phyloP scores from a whole-genome alignment of 2,329 filamentous ascomycete genomes.

The Orbilia blumenaviensis region DNA sequence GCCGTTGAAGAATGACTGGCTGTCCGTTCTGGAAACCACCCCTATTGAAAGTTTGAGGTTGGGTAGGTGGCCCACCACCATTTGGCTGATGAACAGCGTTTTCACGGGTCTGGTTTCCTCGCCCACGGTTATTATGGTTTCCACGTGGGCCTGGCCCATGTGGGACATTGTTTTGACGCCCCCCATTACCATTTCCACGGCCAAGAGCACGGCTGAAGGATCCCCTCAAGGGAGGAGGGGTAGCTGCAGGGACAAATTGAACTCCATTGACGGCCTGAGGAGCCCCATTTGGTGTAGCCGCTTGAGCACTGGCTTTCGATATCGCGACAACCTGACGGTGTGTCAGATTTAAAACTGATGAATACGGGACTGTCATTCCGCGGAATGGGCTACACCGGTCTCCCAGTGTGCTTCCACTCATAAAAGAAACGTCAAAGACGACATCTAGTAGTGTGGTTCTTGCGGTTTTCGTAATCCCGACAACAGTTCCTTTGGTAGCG shows the following conservation, averaged over 20 bases:
- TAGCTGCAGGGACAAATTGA: slow-evolving; percentile 70
- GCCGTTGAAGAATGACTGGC: slow-evolving; percentile 42
- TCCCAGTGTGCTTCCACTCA: slow-evolving; percentile 92
- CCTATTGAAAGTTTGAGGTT: slow-evolving; percentile 36
- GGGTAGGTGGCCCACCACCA: slow-evolving; percentile 8
- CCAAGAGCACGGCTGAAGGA: slow-evolving; percentile 70
- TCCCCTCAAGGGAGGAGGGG: slow-evolving; percentile 68
- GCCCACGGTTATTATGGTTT: slow-evolving; percentile 58
- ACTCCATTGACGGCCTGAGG: slow-evolving; percentile 66
- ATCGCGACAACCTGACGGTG: slow-evolving; percentile 78
- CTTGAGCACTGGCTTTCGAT: slow-evolving; percentile 70
- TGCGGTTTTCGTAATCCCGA: slow-evolving; percentile 88
- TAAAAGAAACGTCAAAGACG: slow-evolving; percentile 93
- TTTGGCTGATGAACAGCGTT: slow-evolving; percentile 53
- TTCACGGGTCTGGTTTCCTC: slow-evolving; percentile 61
- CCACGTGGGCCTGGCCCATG: slow-evolving; percentile 11
- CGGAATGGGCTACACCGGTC: slow-evolving; percentile 92
- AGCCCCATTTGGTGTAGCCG: slow-evolving; percentile 62
- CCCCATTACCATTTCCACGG: slow-evolving; percentile 42
- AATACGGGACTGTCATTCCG: slow-evolving; percentile 86
- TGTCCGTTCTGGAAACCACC: slow-evolving; percentile 34
- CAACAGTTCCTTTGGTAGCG: slow-evolving; percentile 88
- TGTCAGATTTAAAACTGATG: slow-evolving; percentile 87
- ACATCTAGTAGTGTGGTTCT: slow-evolving; percentile 85
- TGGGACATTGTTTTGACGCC: slow-evolving; percentile 9